These are phyloP conservation scores for Rutstroemia sp. DNA, from an alignment of 2,329 filamentous ascomycete genomes.

Conservation along the genomic window DNA sequence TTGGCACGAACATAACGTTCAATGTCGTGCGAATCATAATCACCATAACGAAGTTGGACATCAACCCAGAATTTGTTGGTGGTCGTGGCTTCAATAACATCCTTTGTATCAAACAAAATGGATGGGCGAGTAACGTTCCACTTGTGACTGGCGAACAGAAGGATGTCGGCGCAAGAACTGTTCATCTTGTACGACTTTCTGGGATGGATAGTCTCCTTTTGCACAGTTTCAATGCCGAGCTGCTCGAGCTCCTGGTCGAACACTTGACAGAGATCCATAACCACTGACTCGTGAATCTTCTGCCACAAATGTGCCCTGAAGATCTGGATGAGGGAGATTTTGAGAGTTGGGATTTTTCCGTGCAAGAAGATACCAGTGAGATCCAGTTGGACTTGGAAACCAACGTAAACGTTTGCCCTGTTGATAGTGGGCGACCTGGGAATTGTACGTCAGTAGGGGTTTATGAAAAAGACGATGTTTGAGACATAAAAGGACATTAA, in stretches of 20 bases:
- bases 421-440: constrained; percentile 63
- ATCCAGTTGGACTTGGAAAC: constrained; percentile 98
- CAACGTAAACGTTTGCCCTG: constrained; percentile 93
- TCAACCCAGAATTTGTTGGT: constrained; percentile 99
- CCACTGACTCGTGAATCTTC: constrained; percentile 97
- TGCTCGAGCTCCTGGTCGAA: constrained; percentile 93
- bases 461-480: too few relatives aligned
- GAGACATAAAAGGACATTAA: too few relatives aligned
- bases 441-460: not conserved
- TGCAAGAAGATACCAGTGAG: constrained; percentile 98
- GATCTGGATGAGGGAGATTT: constrained; percentile 97
- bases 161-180: constrained; percentile 94
- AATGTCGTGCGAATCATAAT: constrained; percentile 98
- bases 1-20: constrained; percentile 96
- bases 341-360: constrained; percentile 95
- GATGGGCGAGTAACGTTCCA: constrained; percentile 97
- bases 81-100: constrained; percentile 84
- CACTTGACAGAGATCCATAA: constrained; percentile 98
- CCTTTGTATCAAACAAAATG: constrained; percentile 91
- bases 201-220: constrained; percentile 98
- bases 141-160: constrained; percentile 95
- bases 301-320: constrained; percentile 99
- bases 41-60: constrained; percentile 91
- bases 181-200: constrained; percentile 99
- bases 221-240: constrained; percentile 91